Evolutionary conservation across 139 green algal genomes (phyloP).

Genomic region (Chlamydomonas applanata): DNA sequence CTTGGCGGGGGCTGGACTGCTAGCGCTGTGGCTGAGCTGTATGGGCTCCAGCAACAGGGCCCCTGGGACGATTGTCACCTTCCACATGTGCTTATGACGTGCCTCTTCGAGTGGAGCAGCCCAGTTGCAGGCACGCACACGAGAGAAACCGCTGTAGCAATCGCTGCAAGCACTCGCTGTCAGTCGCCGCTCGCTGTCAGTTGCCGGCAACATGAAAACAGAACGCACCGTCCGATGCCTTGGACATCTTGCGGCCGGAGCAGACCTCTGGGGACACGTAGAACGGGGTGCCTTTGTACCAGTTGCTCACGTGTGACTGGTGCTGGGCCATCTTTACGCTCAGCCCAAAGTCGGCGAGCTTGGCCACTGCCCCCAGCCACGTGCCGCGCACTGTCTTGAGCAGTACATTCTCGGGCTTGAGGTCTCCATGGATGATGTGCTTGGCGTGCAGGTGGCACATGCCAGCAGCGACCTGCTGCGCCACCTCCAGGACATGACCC

Average conservation of each 20-base stretch:
- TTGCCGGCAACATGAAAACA: too few species aligned
- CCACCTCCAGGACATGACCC: constrained; percentile 6
- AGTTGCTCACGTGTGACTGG: constrained; percentile 21
- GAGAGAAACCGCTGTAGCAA: too few species aligned
- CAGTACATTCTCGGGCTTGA: constrained; percentile 44
- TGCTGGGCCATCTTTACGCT: constrained; percentile 15
- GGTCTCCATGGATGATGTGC: constrained; percentile 55
- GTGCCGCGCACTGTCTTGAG: constrained; percentile 14
- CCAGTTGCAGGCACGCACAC: too few species aligned
- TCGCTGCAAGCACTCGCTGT: too few species aligned
- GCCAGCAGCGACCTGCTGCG: constrained; percentile 23
- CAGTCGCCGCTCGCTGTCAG: too few species aligned
- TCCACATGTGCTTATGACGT: too few species aligned
- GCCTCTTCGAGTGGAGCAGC: too few species aligned
- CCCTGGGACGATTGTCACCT: too few species aligned
- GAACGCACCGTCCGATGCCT: neutral
- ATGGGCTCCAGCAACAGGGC: too few species aligned
- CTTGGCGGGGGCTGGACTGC: too few species aligned
- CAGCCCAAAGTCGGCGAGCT: constrained; percentile 25
- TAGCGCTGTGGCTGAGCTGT: too few species aligned
- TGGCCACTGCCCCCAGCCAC: constrained; percentile 5
- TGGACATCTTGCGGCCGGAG: constrained; percentile 1
- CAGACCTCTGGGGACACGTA: constrained; percentile 25
- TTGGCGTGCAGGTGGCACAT: constrained; percentile 52
- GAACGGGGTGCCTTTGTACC: constrained; percentile 27